Evolutionary conservation across 73 alveolate species (phyloP), one percentile per base, ranked within the genome.

Genomic region (Paramecium sonneborni): DNA sequence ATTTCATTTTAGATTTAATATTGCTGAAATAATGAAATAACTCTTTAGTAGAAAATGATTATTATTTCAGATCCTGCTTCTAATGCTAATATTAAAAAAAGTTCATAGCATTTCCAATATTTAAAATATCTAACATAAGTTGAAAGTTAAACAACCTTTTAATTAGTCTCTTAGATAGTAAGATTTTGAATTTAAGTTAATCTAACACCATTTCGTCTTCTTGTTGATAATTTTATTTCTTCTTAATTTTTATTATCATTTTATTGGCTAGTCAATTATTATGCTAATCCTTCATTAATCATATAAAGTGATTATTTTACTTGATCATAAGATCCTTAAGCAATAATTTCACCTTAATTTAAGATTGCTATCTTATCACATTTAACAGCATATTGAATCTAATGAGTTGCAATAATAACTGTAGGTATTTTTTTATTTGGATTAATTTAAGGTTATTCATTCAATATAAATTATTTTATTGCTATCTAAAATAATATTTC

Each of bases 401-500:
- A 34, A 20, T 86, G 86, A 58, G 88, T 58, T 9, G 92, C 44
- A 10, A 86, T 58, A 18, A 86, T n/a, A 15, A 86, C 93, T 10
- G 67, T 86, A 11, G 88, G 57, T 21, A 57, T 32, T 5, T 70
- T 15, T 18, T 18, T 8, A 21, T 32, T 57, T 39, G 32, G 20
- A 1, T 21, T 15, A 5, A 57, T 41, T 69, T 86, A 9, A 41
- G 57, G 12, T 43, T 43, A 43, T 43, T 86, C 21, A 32, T 21
- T 1, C 55, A 57, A 55, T 12, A 91, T 38, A 18, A 35, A 23
- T n/a, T 52, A 28, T 48, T 28, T 43, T 18, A 44, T 34, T 41
- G 44, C 41, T 23, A 1, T 37, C 5, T 20, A 34, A 14, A 86
- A 92, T 10, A 95, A 30, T 0, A 24, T 39, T 15, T 57, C 35